Base-by-base conservation (phyloP, 805 yeast genomes). In the Saccharomyces cerevisiae region DNA sequence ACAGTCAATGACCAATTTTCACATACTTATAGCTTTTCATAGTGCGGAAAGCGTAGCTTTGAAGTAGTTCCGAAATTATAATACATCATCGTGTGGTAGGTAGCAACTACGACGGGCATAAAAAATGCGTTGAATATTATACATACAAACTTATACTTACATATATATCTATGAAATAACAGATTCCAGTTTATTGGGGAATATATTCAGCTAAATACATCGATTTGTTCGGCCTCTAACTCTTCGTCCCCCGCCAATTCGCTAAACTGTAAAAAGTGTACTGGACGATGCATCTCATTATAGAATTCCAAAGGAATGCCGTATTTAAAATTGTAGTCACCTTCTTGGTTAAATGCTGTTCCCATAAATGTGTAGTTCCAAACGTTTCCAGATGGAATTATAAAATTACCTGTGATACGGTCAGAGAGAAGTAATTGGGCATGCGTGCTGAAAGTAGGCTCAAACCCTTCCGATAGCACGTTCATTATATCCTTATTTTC, bases 331-430 rank as follows among this genome's bases (percentile, higher is more conserved):
- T 75, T 82, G 62, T 79, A 89, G 6, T 73, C 75, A 48, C 80
- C 68, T n/a, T 79, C 78, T 4, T 82, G 73, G 61, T 79, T 83
- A 86, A 94, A 94, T 8, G 87, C 80, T 1, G 94, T 84, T 1
- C 97, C 94, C 72, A 89, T 79, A 63, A 94, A 92, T 2, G 95
- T 78, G 66, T 85, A 89, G 68, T 94, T 94, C 99, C 99, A 94
- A 30, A 89, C 67, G 54, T 82, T 83, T 31, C 85, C 84, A 24
- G 81, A 83, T 1, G 99, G 99, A 1, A 89, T 95, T 69, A 89
- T 67, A 70, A 89, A 91, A 59, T 82, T 84, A 5, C 99, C 99
- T 67, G 79, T 77, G 49, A 89, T 77, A 55, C 84, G 76, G 57
- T 84, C 92, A 0, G 96, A 83, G 22, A 94, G 69, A 26, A 89